Conservation (phyloP, 2,329 filamentous ascomycete species). For the Botrytis pseudocinerea region DNA sequence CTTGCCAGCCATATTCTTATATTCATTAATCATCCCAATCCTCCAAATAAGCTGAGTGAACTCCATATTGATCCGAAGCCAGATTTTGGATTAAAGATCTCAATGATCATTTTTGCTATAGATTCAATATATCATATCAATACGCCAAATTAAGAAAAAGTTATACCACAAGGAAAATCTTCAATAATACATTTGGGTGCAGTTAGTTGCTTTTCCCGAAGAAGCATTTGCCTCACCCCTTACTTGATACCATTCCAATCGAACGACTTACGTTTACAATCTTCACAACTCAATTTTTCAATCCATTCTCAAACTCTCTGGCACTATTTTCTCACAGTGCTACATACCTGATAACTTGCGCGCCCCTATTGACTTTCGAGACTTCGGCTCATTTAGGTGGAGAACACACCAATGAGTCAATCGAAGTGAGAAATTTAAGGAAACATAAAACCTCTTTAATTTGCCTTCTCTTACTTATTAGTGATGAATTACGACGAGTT, state of each 20-base stretch:
- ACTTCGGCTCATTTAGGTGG: neutral
- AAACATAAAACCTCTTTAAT: neutral
- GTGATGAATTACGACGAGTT: constrained; percentile 16
- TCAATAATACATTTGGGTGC: neutral
- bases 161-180: neutral
- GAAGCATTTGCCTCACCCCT: neutral
- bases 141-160: neutral
- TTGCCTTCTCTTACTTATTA: neutral
- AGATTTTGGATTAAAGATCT: neutral
- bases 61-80: neutral
- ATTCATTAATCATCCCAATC: neutral
- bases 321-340: neutral
- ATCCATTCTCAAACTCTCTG: neutral
- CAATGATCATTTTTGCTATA: neutral
- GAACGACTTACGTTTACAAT: neutral
- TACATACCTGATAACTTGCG: neutral
- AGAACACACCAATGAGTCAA: neutral
- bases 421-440: neutral
- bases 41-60: neutral
- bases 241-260: constrained; percentile 3
- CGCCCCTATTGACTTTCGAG: neutral
- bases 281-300: neutral
- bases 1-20: neutral
- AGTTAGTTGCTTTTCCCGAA: neutral
- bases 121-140: neutral